Evolutionary conservation across 306 rosid genomes (phyloP).

Genomic region (Prunus mongolica): DNA sequence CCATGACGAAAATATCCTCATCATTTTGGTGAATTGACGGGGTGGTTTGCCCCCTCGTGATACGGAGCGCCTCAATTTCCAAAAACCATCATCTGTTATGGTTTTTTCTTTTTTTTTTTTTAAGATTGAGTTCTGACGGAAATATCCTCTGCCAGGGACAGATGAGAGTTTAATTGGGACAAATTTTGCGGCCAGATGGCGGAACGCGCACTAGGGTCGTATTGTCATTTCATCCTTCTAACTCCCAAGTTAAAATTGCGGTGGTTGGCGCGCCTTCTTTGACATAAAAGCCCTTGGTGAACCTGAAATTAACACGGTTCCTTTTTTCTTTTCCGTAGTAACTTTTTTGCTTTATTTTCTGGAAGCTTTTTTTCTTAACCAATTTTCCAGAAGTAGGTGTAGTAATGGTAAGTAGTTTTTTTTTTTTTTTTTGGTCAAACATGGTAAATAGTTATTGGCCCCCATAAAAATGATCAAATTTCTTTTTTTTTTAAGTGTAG

Average conservation of each 20-base stretch:
- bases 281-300: constrained; percentile 25
- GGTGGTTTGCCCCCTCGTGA: constrained; percentile 15
- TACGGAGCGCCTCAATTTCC: constrained; percentile 12
- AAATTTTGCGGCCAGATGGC: neutral
- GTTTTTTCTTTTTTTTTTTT: constrained; percentile 12
- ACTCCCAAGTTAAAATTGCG: neutral
- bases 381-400: neutral
- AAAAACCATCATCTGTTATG: constrained; percentile 11
- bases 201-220: neutral
- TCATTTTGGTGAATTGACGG: neutral
- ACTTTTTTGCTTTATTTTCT: neutral
- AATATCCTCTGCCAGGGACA: neutral
- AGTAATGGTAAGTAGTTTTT: neutral
- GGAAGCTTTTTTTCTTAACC: neutral
- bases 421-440: no score
- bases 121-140: constrained; percentile 12
- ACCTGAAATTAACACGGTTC: neutral
- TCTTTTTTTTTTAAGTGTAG: no score
- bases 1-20: constrained; percentile 23
- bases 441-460: neutral
- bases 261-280: constrained; percentile 8
- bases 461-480: neutral
- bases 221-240: neutral
- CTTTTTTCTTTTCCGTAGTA: neutral
- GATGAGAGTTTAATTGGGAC: neutral